These are phyloP conservation scores for Boletales sp. DNA, from an alignment of 768 basidiomycete genomes.

Conservation along the genomic window DNA sequence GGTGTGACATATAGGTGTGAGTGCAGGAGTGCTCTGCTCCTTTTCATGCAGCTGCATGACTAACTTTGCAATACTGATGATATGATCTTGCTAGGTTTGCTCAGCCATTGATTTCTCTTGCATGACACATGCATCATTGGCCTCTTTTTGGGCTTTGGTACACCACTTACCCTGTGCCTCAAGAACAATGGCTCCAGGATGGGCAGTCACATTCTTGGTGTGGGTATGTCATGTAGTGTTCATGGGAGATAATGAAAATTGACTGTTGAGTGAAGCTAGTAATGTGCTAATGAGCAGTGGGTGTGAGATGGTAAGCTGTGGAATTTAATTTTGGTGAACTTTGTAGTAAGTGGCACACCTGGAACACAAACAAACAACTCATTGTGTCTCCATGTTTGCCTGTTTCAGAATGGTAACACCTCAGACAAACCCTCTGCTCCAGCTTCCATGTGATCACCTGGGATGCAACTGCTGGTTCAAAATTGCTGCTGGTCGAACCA, in stretches of 20 bases:
- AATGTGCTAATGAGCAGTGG: neutral
- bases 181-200: neutral
- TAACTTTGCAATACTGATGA: neutral
- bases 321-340: too few species aligned
- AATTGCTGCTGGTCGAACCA: neutral
- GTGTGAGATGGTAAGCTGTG: neutral
- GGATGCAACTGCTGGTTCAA: neutral
- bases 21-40: neutral
- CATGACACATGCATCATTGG: neutral
- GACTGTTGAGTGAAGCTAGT: too few species aligned
- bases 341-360: neutral
- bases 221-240: neutral
- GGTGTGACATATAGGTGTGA: neutral
- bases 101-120: neutral
- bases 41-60: conserved; percentile 1
- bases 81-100: neutral
- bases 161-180: neutral
- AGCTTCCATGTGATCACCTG: neutral
- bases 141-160: neutral
- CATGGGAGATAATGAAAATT: too few species aligned
- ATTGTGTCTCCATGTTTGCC: too few species aligned
- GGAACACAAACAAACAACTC: neutral
- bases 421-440: neutral
- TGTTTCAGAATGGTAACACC: too few species aligned
- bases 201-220: neutral